These are phyloP conservation scores for Smallanthus sonchifolius DNA, from an alignment of 129 eudicot species.

Conservation along the genomic window DNA sequence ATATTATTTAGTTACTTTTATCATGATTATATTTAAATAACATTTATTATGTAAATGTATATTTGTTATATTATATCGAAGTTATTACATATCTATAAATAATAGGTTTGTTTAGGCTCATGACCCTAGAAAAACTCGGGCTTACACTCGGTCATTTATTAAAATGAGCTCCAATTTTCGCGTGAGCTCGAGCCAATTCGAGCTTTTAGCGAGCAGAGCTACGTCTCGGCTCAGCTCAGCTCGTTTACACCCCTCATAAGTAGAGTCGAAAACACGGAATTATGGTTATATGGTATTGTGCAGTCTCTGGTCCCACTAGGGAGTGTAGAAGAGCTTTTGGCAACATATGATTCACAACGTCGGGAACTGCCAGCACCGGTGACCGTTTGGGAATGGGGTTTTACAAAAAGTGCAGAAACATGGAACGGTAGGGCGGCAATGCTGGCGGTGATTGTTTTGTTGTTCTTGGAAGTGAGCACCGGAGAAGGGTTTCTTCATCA, in stretches of 20 bases:
- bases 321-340: conserved; percentile 91
- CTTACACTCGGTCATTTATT: neutral
- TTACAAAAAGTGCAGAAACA: conserved; percentile 98
- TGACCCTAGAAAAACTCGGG: neutral
- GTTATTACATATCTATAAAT: too few relatives aligned
- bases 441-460: conserved; percentile 81
- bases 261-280: neutral
- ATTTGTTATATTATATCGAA: too few relatives aligned
- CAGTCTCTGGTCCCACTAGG: conserved; percentile 98
- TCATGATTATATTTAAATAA: neutral
- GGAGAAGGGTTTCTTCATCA: conserved; percentile 97
- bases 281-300: conserved; percentile 20
- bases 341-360: conserved; percentile 91
- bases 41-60: neutral
- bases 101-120: neutral
- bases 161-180: neutral
- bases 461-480: conserved; percentile 85
- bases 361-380: conserved; percentile 92
- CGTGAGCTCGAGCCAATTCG: neutral
- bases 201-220: neutral
- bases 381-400: conserved; percentile 97
- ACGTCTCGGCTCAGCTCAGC: neutral
- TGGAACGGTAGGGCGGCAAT: conserved; percentile 97
- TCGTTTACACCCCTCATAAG: neutral
- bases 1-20: neutral